A percentile compares a stretch with the other conserved stretches of the same genome.
These are phyloP conservation scores for Kazachstania africana DNA, from an alignment of 805 yeast species.

Conservation along the genomic window DNA sequence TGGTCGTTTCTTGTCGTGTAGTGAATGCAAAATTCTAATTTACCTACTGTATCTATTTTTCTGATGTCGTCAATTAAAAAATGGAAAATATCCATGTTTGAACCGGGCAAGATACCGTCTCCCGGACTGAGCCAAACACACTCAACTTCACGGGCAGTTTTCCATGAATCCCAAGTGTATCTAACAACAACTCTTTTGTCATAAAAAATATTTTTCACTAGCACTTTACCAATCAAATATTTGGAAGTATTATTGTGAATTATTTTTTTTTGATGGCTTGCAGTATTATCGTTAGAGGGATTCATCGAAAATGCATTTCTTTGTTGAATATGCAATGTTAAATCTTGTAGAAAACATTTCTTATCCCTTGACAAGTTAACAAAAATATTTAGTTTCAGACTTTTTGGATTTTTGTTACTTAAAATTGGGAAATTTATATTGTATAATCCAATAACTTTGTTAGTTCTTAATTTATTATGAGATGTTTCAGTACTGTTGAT, in stretches of 20 bases:
- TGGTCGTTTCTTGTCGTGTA: constrained; percentile 17
- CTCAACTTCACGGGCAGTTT: constrained; percentile 33
- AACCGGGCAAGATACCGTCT: constrained; percentile 20
- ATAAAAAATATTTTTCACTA: constrained; percentile 65
- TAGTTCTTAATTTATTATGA: constrained; percentile 1
- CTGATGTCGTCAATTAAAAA: constrained; percentile 18
- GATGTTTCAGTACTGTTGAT: neutral
- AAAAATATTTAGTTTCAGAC: constrained; percentile 20
- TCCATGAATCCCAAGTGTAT: constrained; percentile 75
- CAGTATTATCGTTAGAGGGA: constrained; percentile 1
- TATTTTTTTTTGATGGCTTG: neutral
- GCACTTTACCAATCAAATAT: constrained; percentile 56
- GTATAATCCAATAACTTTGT: constrained; percentile 16
- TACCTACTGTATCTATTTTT: constrained; percentile 6
- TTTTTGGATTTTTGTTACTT: constrained; percentile 19
- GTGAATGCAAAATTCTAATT: constrained; percentile 21
- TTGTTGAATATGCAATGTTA: constrained; percentile 11
- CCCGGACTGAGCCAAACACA: constrained; percentile 22
- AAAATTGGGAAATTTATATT: constrained; percentile 20
- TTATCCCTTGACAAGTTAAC: constrained; percentile 18
- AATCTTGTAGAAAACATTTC: constrained; percentile 17
- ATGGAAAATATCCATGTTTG: constrained; percentile 23
- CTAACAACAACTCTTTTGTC: constrained; percentile 58
- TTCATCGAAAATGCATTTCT: constrained; percentile 1
- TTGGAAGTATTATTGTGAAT: neutral